phyloP scores from a whole-genome alignment of 768 basidiomycete genomes.

The Phlebiopsis gigantea region DNA sequence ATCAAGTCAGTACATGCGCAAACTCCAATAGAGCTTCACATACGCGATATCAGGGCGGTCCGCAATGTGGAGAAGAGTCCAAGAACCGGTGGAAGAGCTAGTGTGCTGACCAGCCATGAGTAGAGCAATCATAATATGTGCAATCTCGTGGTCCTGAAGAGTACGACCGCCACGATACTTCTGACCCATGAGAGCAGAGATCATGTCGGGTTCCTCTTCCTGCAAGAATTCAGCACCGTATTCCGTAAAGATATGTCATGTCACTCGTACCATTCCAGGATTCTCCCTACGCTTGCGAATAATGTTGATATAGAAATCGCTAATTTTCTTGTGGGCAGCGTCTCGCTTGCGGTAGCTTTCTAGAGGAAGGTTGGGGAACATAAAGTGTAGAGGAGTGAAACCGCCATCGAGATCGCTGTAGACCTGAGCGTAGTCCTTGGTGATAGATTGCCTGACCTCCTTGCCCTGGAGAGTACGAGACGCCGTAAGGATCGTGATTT shows the following conservation, averaged over 20 bases:
- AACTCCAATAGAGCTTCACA: conserved; percentile 19
- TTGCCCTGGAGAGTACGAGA: conserved; percentile 89
- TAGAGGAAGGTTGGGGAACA: conserved; percentile 91
- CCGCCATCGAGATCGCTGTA: conserved; percentile 92
- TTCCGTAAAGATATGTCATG: neutral
- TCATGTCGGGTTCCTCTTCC: conserved; percentile 86
- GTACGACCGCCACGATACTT: conserved; percentile 75
- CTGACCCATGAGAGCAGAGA: conserved; percentile 78
- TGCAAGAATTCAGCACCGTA: conserved; percentile 3
- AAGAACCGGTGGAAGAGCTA: conserved; percentile 86
- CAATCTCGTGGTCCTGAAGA: conserved; percentile 86
- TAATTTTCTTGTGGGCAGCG: conserved; percentile 87
- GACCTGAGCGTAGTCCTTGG: conserved; percentile 79
- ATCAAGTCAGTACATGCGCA: neutral
- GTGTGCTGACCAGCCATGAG: conserved; percentile 99
- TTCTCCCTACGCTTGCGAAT: conserved; percentile 65
- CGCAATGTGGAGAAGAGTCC: conserved; percentile 87
- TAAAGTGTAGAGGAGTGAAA: conserved; percentile 92
- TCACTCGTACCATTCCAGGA: conserved; percentile 35
- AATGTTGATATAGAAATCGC: conserved; percentile 87
- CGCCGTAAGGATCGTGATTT: conserved; percentile 94
- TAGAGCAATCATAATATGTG: conserved; percentile 97
- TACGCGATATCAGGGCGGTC: conserved; percentile 69
- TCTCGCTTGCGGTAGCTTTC: conserved; percentile 88
- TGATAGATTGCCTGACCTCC: conserved; percentile 75